phyloP scores from a whole-genome alignment of 2,329 filamentous ascomycete species.

The Fusarium keratoplasticum region DNA sequence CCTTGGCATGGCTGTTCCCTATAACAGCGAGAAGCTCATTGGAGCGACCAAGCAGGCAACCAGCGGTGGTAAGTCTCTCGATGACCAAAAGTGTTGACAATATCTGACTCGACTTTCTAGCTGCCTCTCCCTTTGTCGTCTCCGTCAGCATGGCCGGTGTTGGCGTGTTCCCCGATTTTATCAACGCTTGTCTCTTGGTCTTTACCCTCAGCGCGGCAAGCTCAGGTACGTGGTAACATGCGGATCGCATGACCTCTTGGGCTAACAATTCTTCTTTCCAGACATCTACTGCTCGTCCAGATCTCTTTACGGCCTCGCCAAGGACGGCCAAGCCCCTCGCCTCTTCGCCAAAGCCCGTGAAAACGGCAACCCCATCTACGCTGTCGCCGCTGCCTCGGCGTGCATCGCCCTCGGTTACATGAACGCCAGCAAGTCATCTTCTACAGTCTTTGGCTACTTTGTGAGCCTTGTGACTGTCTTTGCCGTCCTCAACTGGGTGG shows the following conservation, averaged over 20 bases:
- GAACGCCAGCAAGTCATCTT: constrained; percentile 51
- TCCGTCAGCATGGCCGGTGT: constrained; percentile 36
- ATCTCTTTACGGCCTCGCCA: constrained; percentile 49
- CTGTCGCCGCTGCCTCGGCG: constrained; percentile 48
- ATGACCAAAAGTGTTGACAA: background rate
- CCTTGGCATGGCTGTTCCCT: constrained; percentile 43
- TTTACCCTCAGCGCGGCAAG: constrained; percentile 42
- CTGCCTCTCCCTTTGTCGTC: constrained; percentile 42
- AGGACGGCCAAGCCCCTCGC: constrained; percentile 53
- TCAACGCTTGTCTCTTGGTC: constrained; percentile 40
- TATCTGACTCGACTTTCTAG: background rate
- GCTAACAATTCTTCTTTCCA: background rate
- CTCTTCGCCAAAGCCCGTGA: constrained; percentile 46
- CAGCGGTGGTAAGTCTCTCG: constrained; percentile 10
- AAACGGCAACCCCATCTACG: constrained; percentile 55
- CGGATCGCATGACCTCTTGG: accelerated
- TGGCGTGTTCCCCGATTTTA: constrained; percentile 30
- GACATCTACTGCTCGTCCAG: constrained; percentile 54
- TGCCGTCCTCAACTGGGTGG: constrained; percentile 58
- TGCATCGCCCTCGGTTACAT: constrained; percentile 55
- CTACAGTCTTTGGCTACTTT: constrained; percentile 55
- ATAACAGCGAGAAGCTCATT: constrained; percentile 27
- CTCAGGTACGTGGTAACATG: background rate
- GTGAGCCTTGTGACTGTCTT: constrained; percentile 57
- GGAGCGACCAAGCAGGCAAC: constrained; percentile 29